A percentile compares a stretch with the other conserved stretches of the same genome.
phyloP scores from a whole-genome alignment of 2,329 filamentous ascomycete genomes.

The Clarireedia monteithiana region DNA sequence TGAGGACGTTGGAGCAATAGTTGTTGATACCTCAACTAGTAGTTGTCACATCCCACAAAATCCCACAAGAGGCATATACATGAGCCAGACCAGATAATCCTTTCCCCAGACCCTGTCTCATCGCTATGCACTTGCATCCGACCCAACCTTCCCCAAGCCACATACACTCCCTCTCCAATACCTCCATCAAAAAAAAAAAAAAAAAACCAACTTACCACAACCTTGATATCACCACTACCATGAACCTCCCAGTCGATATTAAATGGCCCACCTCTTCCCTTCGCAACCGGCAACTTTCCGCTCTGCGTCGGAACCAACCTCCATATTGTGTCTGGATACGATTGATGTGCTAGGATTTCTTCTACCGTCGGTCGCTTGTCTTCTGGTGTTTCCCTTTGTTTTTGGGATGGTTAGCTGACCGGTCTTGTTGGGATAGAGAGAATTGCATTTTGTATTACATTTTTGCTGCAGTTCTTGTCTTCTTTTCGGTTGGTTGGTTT shows the following conservation, averaged over 20 bases:
- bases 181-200: neutral
- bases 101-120: neutral
- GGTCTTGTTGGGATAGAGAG: no score
- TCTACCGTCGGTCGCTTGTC: conserved; percentile 36
- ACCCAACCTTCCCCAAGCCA: neutral
- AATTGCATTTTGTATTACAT: no score
- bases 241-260: conserved; percentile 75
- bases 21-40: neutral
- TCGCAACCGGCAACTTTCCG: conserved; percentile 57
- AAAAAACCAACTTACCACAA: conserved; percentile 46
- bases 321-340: conserved; percentile 61
- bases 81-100: neutral
- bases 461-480: no score
- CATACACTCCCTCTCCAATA: neutral
- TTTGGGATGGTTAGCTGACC: no score
- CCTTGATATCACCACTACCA: conserved; percentile 61
- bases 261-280: conserved; percentile 64
- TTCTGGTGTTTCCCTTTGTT: neutral
- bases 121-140: neutral
- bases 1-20: neutral
- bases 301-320: conserved; percentile 56
- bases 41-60: neutral
- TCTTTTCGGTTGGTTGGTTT: no score
- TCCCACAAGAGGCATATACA: neutral
- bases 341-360: conserved; percentile 56